Evolutionary conservation across 2,329 filamentous ascomycete genomes (phyloP).

Genomic region (Orbilia javanica): DNA sequence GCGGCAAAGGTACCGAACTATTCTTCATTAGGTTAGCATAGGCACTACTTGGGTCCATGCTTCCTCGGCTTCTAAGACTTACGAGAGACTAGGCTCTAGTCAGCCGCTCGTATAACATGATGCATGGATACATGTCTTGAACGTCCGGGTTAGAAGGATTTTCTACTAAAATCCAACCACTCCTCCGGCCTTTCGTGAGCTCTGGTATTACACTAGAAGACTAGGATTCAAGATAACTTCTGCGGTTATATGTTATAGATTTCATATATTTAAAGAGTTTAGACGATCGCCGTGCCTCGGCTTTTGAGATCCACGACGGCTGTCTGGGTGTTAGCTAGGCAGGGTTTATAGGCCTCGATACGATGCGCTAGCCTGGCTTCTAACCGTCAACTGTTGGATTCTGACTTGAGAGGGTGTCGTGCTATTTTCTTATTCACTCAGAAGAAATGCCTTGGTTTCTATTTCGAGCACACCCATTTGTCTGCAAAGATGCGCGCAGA

Average conservation of each 20-base stretch:
- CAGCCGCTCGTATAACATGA: conserved; percentile 55
- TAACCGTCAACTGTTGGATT: conserved; percentile 20
- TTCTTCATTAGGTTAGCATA: conserved; percentile 40
- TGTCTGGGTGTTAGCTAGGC: conserved; percentile 4
- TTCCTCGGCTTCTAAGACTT: conserved; percentile 23
- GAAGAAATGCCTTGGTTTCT: conserved; percentile 7
- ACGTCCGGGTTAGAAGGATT: conserved; percentile 8
- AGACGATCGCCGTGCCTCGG: conserved; percentile 9
- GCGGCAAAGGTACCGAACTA: conserved; percentile 46
- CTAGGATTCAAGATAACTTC: neutral
- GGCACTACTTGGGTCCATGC: conserved; percentile 6
- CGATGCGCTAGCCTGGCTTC: conserved; percentile 36
- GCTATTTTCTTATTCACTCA: conserved; percentile 25
- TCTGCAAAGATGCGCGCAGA: conserved; percentile 4
- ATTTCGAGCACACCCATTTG: conserved; percentile 20
- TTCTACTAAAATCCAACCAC: conserved; percentile 15
- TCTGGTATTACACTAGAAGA: conserved; percentile 4
- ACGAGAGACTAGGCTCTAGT: conserved; percentile 27
- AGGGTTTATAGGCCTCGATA: conserved; percentile 35
- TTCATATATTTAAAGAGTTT: conserved; percentile 6
- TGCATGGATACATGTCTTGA: conserved; percentile 27
- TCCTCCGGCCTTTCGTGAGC: conserved; percentile 22
- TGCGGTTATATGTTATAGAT: conserved; percentile 6
- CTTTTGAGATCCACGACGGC: neutral
- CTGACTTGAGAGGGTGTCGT: conserved; percentile 26